Percentiles rank a stretch among this genome's conserved stretches.
Evolutionary conservation across 2,329 filamentous ascomycete species (phyloP).

Genomic region (Teratosphaeria pseudoeucalypti): DNA sequence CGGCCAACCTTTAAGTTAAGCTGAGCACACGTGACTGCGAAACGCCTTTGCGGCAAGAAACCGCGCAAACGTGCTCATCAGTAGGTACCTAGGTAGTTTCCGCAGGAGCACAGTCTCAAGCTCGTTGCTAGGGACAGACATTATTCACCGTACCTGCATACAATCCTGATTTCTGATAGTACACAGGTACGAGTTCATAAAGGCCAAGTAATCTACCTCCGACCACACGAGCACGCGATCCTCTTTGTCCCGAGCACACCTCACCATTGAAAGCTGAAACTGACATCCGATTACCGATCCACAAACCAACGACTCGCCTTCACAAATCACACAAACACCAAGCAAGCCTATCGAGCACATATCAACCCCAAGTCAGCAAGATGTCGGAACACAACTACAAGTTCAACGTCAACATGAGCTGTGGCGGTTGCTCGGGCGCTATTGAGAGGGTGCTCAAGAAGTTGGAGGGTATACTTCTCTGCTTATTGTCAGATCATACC

Average conservation of each 20-base stretch:
- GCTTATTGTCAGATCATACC: neutral
- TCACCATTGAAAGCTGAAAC: neutral
- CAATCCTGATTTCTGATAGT: neutral
- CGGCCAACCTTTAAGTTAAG: neutral
- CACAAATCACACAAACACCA: neutral
- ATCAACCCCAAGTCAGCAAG: neutral
- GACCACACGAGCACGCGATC: neutral
- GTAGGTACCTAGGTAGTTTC: no score
- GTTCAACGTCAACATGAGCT: slow-evolving; percentile 90
- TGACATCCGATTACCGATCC: neutral
- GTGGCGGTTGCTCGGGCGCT: slow-evolving; percentile 90
- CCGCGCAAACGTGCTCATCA: neutral
- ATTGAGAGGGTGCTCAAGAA: slow-evolving; percentile 86
- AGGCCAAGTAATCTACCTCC: neutral
- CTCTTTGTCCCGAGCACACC: neutral
- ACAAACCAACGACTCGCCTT: neutral
- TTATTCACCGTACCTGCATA: neutral
- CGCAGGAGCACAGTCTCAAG: no score
- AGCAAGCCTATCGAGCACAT: no score
- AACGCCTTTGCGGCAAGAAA: neutral
- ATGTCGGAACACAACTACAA: slow-evolving; percentile 87
- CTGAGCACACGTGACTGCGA: neutral
- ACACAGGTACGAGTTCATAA: neutral
- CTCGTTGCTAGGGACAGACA: no score
- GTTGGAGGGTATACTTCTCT: slow-evolving; percentile 60